These are phyloP conservation scores for Thelonectria discophora DNA, from an alignment of 2,329 filamentous ascomycete species.

Conservation along the genomic window DNA sequence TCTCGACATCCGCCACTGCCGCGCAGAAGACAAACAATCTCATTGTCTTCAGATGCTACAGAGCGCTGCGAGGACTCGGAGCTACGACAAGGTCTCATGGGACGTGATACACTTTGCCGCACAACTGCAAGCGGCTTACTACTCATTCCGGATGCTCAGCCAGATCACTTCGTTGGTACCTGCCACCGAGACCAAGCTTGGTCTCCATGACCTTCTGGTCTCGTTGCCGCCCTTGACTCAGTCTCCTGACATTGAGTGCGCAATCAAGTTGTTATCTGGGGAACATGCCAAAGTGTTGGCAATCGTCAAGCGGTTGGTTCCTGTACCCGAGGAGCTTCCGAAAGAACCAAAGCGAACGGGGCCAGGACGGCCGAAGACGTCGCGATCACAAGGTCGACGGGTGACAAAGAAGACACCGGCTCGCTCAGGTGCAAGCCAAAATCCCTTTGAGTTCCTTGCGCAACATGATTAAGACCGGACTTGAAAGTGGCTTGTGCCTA, in stretches of 20 bases:
- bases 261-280: constrained; percentile 33
- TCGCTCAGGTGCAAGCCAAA: constrained; percentile 23
- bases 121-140: constrained; percentile 67
- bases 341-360: constrained; percentile 7
- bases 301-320: constrained; percentile 33
- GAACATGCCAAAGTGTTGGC: constrained; percentile 21
- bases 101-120: constrained; percentile 68
- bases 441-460: constrained; percentile 40
- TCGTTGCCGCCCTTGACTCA: constrained; percentile 39
- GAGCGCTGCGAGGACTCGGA: constrained; percentile 4
- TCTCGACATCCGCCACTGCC: constrained; percentile 44
- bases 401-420: not conserved
- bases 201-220: constrained; percentile 35
- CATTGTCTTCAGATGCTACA: constrained; percentile 39
- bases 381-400: constrained; percentile 19
- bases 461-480: constrained; percentile 18
- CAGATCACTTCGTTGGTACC: constrained; percentile 43
- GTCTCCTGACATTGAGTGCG: constrained; percentile 37
- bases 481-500: not conserved
- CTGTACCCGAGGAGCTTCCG: constrained; percentile 11
- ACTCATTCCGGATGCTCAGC: constrained; percentile 65
- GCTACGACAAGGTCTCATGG: constrained; percentile 54
- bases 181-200: constrained; percentile 13
- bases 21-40: constrained; percentile 41
- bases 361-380: constrained; percentile 25